Evolutionary conservation across 2,329 filamentous ascomycete species (phyloP), one percentile per base, ranked within the genome.

Genomic region (Ophiocordyceps unilateralis): DNA sequence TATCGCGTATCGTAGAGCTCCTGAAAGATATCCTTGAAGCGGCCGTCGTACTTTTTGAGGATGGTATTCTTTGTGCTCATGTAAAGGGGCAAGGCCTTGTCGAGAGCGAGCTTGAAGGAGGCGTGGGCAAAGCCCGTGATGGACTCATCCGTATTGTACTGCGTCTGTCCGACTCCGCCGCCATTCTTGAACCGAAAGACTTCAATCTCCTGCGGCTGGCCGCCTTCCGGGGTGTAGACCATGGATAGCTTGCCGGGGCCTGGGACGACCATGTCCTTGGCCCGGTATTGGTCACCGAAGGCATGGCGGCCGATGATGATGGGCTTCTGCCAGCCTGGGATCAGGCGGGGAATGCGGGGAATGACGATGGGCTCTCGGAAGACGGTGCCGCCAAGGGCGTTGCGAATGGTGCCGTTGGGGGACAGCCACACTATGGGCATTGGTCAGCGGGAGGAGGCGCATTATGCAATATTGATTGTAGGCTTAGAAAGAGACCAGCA

Each of bases 1-100:
- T 96, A 98, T 55, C 81, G 69, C 46, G 72, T 74, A 49, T 96
- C 85, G 67, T 89, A 98, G 56, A 96, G 78, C 58, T 93, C 83
- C 74, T 98, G 84, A 78, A 98, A 98, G 64, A 96, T 93, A 59
- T 98, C 91, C 80, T 96, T 96, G 78, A 98, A 98, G 55, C 84
- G 78, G 43, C 91, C 91, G 60, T 98, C 91, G 68, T 98, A 98
- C 65, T 88, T 89, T 75, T 98, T 98, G 53, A 98, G 71, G 55
- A 98, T 98, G 54, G 91, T 98, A 75, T 96, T 96, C 82, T 98
- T 98, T 66, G 91, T 98, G 75, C 86, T 94, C 89, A 96, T 93
- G 73, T 96, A 98, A 57, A 98, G 72, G n/a, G 91, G 91, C 51
- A 93, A 70, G 49, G 71, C 71, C 76, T 94, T 91, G 64, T 77